A percentile compares a stretch with the other conserved stretches of the same genome.
Evolutionary conservation across 805 yeast genomes (phyloP).

Genomic region (Blastobotrys peoriensis): DNA sequence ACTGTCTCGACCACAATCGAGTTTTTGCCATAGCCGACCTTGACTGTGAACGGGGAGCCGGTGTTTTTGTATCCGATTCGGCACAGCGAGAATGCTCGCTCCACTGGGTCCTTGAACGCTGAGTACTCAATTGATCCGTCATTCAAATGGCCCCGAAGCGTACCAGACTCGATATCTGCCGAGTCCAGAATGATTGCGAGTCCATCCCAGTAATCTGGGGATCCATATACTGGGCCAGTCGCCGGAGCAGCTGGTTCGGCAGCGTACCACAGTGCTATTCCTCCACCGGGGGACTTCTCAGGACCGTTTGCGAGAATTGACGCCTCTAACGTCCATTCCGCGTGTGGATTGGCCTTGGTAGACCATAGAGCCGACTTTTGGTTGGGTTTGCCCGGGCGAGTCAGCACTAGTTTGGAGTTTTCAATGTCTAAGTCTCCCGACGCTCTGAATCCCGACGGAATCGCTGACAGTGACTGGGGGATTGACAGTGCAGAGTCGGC

Average conservation of each 20-base stretch:
- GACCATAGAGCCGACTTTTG: conserved; percentile 33
- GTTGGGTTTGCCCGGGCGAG: conserved; percentile 19
- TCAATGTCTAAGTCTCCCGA: conserved; percentile 5
- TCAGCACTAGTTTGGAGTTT: conserved; percentile 20
- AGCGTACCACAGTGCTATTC: conserved; percentile 35
- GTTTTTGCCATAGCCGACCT: conserved; percentile 28
- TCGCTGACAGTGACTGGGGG: not conserved
- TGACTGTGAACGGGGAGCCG: conserved; percentile 25
- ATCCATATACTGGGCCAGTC: conserved; percentile 33
- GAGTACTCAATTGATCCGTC: conserved; percentile 30
- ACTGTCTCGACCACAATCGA: conserved; percentile 28
- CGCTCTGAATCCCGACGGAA: not conserved
- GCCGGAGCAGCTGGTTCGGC: conserved; percentile 18
- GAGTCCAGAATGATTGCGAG: conserved; percentile 35
- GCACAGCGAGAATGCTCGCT: conserved; percentile 33
- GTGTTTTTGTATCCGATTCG: conserved; percentile 32
- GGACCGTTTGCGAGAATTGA: conserved; percentile 27
- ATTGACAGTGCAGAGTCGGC: not conserved
- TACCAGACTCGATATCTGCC: conserved; percentile 14
- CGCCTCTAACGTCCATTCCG: conserved; percentile 32
- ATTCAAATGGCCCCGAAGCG: conserved; percentile 35
- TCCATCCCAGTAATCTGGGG: conserved; percentile 35
- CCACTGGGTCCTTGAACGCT: conserved; percentile 20
- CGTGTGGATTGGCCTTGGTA: conserved; percentile 21
- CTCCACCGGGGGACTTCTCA: conserved; percentile 30